Conservation (phyloP, 2,329 filamentous ascomycete species). For the Teratosphaeria pseudoeucalypti region DNA sequence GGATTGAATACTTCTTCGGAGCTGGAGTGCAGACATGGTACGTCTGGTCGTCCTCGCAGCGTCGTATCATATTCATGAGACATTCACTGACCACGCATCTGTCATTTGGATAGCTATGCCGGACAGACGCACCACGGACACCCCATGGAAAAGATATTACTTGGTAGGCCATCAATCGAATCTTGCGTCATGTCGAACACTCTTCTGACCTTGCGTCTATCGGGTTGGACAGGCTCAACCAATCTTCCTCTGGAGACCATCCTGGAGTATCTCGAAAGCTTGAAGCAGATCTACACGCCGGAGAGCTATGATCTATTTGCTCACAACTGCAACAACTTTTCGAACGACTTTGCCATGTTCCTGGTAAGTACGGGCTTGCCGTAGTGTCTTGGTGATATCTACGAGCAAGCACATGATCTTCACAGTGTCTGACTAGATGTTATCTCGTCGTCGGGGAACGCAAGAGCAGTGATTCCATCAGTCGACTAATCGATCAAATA, state of each 20-base stretch:
- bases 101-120: constrained; percentile 32
- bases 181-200: background rate
- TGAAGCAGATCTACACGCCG: constrained; percentile 71
- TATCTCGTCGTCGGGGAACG: too few species aligned
- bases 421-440: background rate
- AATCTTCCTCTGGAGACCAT: constrained; percentile 71
- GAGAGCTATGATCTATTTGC: constrained; percentile 72
- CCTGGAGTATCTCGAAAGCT: constrained; percentile 74
- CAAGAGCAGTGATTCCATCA: too few species aligned
- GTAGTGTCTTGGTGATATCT: background rate
- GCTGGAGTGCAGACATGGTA: constrained; percentile 71
- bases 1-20: constrained; percentile 86
- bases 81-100: background rate
- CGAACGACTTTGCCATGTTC: constrained; percentile 84
- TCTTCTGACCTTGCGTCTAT: background rate
- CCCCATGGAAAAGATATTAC: constrained; percentile 61
- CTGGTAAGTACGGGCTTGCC: constrained; percentile 30
- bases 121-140: constrained; percentile 78
- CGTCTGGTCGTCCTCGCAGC: background rate
- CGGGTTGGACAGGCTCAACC: constrained; percentile 58
- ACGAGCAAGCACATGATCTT: background rate
- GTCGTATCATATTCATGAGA: background rate
- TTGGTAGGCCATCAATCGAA: background rate
- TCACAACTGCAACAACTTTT: constrained; percentile 95
- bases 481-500: too few species aligned